A percentile compares a stretch with the other conserved stretches of the same genome.
Evolutionary conservation across 1,284 basidiomycete genomes (phyloP).

Genomic region (Vanrija pseudolonga): DNA sequence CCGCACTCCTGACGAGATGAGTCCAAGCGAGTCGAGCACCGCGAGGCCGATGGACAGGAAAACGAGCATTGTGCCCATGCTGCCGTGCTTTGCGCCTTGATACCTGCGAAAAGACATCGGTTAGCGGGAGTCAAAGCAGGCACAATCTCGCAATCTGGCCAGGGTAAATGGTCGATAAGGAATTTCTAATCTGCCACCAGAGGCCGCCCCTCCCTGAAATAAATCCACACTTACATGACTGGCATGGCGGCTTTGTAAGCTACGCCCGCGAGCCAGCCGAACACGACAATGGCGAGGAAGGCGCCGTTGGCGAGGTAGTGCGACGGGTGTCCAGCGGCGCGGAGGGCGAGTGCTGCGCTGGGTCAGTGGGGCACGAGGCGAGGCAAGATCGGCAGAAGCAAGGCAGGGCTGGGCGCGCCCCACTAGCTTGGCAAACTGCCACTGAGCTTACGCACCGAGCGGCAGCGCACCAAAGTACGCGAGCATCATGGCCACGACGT

Average conservation of each 20-base stretch:
- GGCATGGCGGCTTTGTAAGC: conserved; percentile 37
- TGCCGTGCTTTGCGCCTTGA: conserved; percentile 34
- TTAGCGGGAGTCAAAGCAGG: conserved; percentile 1
- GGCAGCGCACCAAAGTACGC: conserved; percentile 43
- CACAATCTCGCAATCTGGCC: background rate
- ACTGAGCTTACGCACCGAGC: conserved; percentile 31
- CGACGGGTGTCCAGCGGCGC: conserved; percentile 35
- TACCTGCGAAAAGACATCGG: conserved; percentile 33
- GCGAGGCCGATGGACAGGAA: conserved; percentile 33
- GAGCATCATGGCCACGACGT: conserved; percentile 27
- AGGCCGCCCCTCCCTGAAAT: background rate
- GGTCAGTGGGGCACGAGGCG: too few species aligned
- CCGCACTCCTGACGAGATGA: conserved; percentile 26
- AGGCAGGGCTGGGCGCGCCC: too few species aligned
- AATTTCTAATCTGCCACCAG: background rate
- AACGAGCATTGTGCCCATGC: conserved; percentile 33
- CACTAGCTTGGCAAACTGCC: background rate
- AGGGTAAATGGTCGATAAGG: too few species aligned
- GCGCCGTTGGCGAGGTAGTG: conserved; percentile 34
- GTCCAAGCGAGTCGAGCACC: conserved; percentile 32
- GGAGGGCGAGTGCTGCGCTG: conserved; percentile 32
- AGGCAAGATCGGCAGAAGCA: too few species aligned
- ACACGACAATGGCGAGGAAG: conserved; percentile 28
- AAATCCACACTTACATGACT: conserved; percentile 30
- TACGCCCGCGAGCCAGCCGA: conserved; percentile 41